Percentiles rank a stretch among this genome's conserved stretches.
phyloP scores from a whole-genome alignment of 768 basidiomycete genomes.

The Sporobolomyces phaffii region DNA sequence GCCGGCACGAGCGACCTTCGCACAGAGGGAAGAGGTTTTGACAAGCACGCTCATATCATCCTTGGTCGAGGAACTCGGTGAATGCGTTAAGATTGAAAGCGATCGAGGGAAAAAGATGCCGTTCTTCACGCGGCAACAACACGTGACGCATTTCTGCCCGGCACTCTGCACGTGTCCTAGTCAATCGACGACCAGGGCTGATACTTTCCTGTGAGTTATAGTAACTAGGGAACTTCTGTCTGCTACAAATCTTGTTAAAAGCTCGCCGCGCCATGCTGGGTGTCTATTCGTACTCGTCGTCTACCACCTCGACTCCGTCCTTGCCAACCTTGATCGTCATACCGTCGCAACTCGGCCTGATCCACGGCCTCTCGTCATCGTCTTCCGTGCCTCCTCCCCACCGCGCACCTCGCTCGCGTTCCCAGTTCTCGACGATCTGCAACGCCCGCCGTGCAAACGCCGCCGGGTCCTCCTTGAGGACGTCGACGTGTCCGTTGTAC shows the following conservation, averaged over 20 bases:
- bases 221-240: too few relatives aligned
- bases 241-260: too few relatives aligned
- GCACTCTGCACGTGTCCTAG: too few relatives aligned
- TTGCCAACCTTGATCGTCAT: conserved; percentile 15
- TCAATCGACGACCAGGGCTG: too few relatives aligned
- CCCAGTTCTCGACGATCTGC: conserved; percentile 25
- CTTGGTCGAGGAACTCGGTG: not conserved
- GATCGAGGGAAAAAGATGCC: too few relatives aligned
- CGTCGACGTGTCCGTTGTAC: conserved; percentile 7
- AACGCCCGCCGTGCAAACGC: not conserved
- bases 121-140: too few relatives aligned
- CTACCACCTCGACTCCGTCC: not conserved
- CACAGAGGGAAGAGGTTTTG: not conserved
- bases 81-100: too few relatives aligned
- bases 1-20: not conserved
- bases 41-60: not conserved
- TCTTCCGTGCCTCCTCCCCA: too few relatives aligned
- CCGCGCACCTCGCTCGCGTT: not conserved
- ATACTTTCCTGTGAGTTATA: too few relatives aligned
- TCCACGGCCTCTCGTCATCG: conserved; percentile 18
- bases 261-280: too few relatives aligned
- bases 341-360: conserved; percentile 34
- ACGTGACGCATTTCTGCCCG: too few relatives aligned
- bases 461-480: conserved; percentile 12
- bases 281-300: conserved; percentile 21